These are phyloP conservation scores for Thamnidium elegans DNA, from an alignment of 192 early-diverging fungal genomes.

Conservation along the genomic window DNA sequence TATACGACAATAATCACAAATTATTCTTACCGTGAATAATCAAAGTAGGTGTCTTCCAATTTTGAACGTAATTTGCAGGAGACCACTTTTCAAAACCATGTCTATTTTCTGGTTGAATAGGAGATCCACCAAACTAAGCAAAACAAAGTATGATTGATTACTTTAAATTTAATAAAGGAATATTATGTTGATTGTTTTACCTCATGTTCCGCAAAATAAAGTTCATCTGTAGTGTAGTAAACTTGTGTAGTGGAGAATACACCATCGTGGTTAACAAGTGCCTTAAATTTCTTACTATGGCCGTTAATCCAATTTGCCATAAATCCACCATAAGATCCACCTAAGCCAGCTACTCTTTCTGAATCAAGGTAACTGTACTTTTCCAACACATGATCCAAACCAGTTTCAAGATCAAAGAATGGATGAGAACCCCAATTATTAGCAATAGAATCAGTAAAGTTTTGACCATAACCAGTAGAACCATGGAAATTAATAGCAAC, in stretches of 20 bases:
- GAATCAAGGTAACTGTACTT: conserved; percentile 56
- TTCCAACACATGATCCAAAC: conserved; percentile 59
- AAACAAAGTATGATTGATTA: not conserved
- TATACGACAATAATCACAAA: too few relatives aligned
- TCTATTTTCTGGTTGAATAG: conserved; percentile 48
- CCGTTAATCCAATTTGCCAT: conserved; percentile 87
- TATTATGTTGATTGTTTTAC: conserved; percentile 19
- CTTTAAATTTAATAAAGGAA: not conserved
- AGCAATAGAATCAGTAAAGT: conserved; percentile 69
- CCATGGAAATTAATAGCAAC: conserved; percentile 77
- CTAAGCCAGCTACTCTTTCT: conserved; percentile 56
- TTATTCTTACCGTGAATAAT: conserved; percentile 63
- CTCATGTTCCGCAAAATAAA: conserved; percentile 77
- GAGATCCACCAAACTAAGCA: conserved; percentile 60
- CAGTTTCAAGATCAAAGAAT: conserved; percentile 72
- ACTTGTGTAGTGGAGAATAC: conserved; percentile 56
- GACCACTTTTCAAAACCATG: conserved; percentile 63
- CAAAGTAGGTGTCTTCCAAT: conserved; percentile 76
- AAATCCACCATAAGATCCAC: conserved; percentile 78
- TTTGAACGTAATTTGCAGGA: conserved; percentile 64
- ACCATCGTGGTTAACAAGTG: conserved; percentile 73
- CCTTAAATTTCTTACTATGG: conserved; percentile 63
- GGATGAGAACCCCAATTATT: conserved; percentile 77
- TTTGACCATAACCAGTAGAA: conserved; percentile 75
- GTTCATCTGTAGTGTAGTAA: conserved; percentile 76